Evolutionary conservation across 129 eudicot species (phyloP).

Genomic region (Glebionis coronaria): DNA sequence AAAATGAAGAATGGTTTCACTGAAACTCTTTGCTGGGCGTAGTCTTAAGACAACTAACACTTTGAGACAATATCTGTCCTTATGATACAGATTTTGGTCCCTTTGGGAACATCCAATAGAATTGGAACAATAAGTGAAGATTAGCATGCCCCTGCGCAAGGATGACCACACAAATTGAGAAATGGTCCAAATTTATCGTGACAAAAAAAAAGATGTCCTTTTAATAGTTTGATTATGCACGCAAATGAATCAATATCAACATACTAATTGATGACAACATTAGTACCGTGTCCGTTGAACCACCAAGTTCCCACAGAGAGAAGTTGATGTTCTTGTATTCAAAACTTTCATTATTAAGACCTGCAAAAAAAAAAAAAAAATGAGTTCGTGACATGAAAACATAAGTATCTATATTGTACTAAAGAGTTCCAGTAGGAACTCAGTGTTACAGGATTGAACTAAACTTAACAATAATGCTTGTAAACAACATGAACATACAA

Average conservation of each 20-base stretch:
- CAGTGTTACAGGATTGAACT: background rate
- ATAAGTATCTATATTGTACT: background rate
- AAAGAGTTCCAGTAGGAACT: background rate
- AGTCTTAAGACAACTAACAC: background rate
- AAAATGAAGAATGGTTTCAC: background rate
- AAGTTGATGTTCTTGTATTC: constrained; percentile 55
- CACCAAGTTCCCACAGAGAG: constrained; percentile 55
- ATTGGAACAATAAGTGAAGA: no score
- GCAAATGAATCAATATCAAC: background rate
- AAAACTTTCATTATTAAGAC: constrained; percentile 46
- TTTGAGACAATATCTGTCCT: background rate
- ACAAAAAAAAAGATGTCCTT: background rate
- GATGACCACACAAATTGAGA: no score
- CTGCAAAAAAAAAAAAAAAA: constrained; percentile 4
- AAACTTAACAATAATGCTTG: background rate
- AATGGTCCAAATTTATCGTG: no score
- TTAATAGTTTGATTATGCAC: background rate
- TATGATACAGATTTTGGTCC: no score
- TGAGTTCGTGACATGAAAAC: background rate
- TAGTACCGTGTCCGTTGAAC: constrained; percentile 52
- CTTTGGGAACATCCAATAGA: no score
- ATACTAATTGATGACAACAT: constrained; percentile 15
- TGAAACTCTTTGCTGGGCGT: no score
- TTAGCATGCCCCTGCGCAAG: no score
- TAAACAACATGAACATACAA: no score